Base-by-base conservation (phyloP, 257 asterid species). In the Agastache rugosa region DNA sequence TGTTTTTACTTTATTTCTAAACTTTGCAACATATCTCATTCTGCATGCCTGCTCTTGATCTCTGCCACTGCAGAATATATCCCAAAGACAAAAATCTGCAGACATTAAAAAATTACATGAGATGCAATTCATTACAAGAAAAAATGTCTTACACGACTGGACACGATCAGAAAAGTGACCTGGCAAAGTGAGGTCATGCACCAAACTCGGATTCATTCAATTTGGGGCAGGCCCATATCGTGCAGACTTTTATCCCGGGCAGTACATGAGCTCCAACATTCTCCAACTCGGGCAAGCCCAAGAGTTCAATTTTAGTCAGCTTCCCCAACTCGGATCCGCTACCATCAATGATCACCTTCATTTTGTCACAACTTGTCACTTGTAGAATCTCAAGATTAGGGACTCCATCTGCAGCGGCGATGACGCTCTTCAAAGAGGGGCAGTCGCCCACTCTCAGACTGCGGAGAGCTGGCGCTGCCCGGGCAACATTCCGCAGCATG, bases 211-310 rank as follows among this genome's bases (percentile, higher is more conserved):
- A 22, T 35, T 11, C 16, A 3, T 27, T 12, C n/a, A 80, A 59
- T 31, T 76, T 76, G 0, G 84, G 81, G 63, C 84, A 80, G 15
- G 74, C 84, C 74, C 69, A 45, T 14, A 67, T 25, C 0, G 8
- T 2, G 34, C 8, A 0, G 12, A 23, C n/a, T 23, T 3, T 47
- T 19, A 15, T 15, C 19, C 2, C 6, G 64, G 29, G 17, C n/a
- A 60, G 6, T 1, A 37, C 4, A 10, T 25, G 2, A 10, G 54
- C 41, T 5, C 75, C 83, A 35, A 70, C 12, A 1, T 17, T 55
- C 60, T 54, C 14, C 66, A 79, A n/a, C 77, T 74, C 71, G 0
- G 77, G 80, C 50, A 79, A 54, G 19, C 77, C 53, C 25, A 79
- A 1, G 73, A 79, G 20, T 51, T 74, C 61, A 50, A 79, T 44